These are phyloP conservation scores for Neofusicoccum kwambonambiense DNA, from an alignment of 2,329 filamentous ascomycete genomes.

Conservation along the genomic window DNA sequence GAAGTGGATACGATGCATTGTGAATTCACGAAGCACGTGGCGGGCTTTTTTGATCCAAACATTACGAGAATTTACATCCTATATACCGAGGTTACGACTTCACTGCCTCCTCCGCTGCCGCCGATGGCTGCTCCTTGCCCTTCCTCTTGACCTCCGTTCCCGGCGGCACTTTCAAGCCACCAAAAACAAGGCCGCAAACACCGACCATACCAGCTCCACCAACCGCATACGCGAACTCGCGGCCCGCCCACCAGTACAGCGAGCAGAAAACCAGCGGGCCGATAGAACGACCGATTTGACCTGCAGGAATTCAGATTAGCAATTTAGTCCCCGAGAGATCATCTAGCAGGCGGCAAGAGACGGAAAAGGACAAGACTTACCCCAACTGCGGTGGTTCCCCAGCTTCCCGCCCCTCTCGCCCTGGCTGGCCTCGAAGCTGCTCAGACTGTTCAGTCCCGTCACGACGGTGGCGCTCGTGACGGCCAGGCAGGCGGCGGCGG, in stretches of 20 bases:
- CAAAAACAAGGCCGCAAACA: slow-evolving; percentile 70
- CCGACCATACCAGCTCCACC: slow-evolving; percentile 77
- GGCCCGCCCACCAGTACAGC: slow-evolving; percentile 96
- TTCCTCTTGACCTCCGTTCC: slow-evolving; percentile 30
- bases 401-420: slow-evolving; percentile 82
- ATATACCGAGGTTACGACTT: neutral
- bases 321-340: too few species aligned
- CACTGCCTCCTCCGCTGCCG: neutral
- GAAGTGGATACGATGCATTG: neutral
- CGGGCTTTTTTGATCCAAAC: too few species aligned
- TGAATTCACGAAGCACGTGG: too few species aligned
- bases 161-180: slow-evolving; percentile 65
- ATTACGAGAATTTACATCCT: neutral
- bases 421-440: slow-evolving; percentile 81
- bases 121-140: neutral
- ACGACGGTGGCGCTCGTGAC: slow-evolving; percentile 93
- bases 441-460: slow-evolving; percentile 86
- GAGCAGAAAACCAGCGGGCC: slow-evolving; percentile 91
- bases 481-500: slow-evolving; percentile 78
- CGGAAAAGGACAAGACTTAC: slow-evolving; percentile 28
- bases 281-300: slow-evolving; percentile 82
- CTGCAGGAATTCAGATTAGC: slow-evolving; percentile 43
- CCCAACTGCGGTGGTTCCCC: slow-evolving; percentile 72
- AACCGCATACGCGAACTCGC: slow-evolving; percentile 78
- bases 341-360: slow-evolving; percentile 21